These are phyloP conservation scores for Paraphaeosphaeria minitans DNA, from an alignment of 2,329 filamentous ascomycete genomes.

Conservation along the genomic window DNA sequence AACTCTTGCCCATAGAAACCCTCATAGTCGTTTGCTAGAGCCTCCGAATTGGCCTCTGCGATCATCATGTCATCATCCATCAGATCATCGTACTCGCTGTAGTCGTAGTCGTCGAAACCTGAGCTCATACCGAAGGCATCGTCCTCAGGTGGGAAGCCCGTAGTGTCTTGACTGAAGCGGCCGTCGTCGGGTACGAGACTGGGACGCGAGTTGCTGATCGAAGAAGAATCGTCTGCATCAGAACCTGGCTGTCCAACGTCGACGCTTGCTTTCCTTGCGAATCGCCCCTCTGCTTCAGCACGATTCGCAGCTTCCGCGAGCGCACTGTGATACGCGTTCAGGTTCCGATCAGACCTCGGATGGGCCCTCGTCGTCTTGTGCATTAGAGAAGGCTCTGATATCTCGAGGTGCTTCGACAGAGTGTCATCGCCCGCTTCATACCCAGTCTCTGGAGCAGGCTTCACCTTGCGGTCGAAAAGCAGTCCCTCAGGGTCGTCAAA, in stretches of 20 bases:
- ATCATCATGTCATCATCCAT: constrained; percentile 82
- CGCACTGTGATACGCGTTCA: constrained; percentile 80
- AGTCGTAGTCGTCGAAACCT: constrained; percentile 56
- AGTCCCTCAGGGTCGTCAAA: constrained; percentile 64
- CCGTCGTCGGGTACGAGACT: constrained; percentile 58
- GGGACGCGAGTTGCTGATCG: constrained; percentile 43
- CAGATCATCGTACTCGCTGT: constrained; percentile 59
- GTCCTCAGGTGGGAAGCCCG: constrained; percentile 44
- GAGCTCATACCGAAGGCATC: constrained; percentile 43
- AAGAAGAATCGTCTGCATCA: constrained; percentile 42
- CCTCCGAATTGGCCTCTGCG: constrained; percentile 92
- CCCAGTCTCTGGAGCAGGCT: constrained; percentile 30
- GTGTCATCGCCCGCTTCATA: constrained; percentile 44
- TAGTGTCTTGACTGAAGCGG: constrained; percentile 54
- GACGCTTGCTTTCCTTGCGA: constrained; percentile 64
- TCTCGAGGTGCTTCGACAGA: constrained; percentile 30
- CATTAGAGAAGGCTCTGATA: constrained; percentile 56
- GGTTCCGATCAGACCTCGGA: constrained; percentile 51
- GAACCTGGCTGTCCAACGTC: constrained; percentile 35
- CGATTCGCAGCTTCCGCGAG: constrained; percentile 80
- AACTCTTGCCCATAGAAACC: constrained; percentile 97
- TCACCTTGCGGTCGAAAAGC: constrained; percentile 56
- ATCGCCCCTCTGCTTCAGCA: constrained; percentile 76
- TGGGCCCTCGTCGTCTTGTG: constrained; percentile 51
- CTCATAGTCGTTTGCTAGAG: constrained; percentile 87